These are phyloP conservation scores for Pyrus betulifolia DNA, from an alignment of 306 rosid genomes.

Conservation along the genomic window DNA sequence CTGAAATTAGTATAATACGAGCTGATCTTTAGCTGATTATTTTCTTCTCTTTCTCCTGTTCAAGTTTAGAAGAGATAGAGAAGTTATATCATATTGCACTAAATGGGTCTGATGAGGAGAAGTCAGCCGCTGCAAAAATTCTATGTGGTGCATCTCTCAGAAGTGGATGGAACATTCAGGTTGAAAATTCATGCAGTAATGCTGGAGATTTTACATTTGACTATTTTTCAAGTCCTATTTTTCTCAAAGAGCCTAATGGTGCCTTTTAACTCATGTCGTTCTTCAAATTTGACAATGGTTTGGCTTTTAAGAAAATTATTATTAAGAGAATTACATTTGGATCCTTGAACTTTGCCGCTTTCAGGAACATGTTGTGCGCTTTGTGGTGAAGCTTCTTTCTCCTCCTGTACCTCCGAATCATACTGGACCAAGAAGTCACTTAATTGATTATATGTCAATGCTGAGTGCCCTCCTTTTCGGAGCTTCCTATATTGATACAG, in stretches of 20 bases:
- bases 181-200: slow-evolving; percentile 23
- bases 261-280: background rate
- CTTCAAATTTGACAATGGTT: background rate
- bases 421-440: slow-evolving; percentile 43
- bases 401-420: slow-evolving; percentile 39
- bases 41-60: slow-evolving; percentile 25
- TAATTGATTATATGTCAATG: slow-evolving; percentile 52
- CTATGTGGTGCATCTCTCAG: slow-evolving; percentile 75
- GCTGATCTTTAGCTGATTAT: slow-evolving; percentile 18
- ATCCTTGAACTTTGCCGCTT: slow-evolving; percentile 4
- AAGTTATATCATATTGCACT: slow-evolving; percentile 59
- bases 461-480: slow-evolving; percentile 54
- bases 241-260: background rate
- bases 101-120: slow-evolving; percentile 66
- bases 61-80: slow-evolving; percentile 67
- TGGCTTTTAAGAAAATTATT: background rate
- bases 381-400: slow-evolving; percentile 63
- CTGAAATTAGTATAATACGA: slow-evolving; percentile 7
- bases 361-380: slow-evolving; percentile 72
- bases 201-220: background rate
- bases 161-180: slow-evolving; percentile 86
- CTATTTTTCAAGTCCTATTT: background rate
- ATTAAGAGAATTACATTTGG: background rate
- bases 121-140: slow-evolving; percentile 61
- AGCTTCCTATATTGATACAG: slow-evolving; percentile 49